These are phyloP conservation scores for Mycena rebaudengoi DNA, from an alignment of 768 basidiomycete genomes.

Conservation along the genomic window DNA sequence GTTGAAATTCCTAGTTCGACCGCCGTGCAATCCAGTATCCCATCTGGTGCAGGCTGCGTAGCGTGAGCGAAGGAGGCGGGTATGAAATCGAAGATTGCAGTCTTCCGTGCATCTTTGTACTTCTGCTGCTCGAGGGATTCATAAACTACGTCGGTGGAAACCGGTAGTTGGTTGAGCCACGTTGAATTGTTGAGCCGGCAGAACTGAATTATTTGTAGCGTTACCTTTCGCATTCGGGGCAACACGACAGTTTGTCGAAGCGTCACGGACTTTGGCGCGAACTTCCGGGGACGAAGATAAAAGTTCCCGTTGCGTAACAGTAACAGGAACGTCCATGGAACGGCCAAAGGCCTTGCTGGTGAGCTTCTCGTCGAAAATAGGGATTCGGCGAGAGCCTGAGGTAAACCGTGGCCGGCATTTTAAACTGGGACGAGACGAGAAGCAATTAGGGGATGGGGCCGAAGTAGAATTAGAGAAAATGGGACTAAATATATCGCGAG, in stretches of 20 bases:
- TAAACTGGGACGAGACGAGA: no score
- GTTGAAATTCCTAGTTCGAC: no score
- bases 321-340: slow-evolving; percentile 27
- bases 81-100: background rate
- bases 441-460: no score
- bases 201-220: background rate
- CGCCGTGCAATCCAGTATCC: no score
- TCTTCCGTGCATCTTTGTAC: background rate
- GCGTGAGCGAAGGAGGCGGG: background rate
- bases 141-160: background rate
- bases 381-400: no score
- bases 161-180: background rate
- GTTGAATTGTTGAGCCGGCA: background rate
- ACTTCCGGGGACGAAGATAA: slow-evolving; percentile 28
- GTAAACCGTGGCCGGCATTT: no score
- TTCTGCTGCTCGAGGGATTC: background rate
- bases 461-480: no score
- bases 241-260: slow-evolving; percentile 18
- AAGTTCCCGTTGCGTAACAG: slow-evolving; percentile 29
- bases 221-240: background rate
- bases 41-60: no score
- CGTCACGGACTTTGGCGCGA: slow-evolving; percentile 23
- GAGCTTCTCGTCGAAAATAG: slow-evolving; percentile 28
- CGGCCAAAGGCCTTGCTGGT: slow-evolving; percentile 19
- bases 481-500: no score